Evolutionary conservation across 2,329 filamentous ascomycete species (phyloP).

Genomic region (Claviceps pazoutovae): DNA sequence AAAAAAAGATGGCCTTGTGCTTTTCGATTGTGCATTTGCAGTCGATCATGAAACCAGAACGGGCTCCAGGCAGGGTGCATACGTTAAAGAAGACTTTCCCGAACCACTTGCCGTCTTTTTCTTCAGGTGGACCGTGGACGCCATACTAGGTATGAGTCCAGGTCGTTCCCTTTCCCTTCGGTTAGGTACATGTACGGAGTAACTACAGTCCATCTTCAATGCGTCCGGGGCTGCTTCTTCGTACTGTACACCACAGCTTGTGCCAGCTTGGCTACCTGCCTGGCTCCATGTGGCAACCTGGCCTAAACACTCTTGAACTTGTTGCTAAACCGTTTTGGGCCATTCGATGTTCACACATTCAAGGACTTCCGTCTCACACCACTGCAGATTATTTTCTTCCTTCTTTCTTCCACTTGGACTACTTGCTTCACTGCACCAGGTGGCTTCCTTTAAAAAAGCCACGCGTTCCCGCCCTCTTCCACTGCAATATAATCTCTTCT

Average conservation of each 20-base stretch:
- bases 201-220: too few relatives aligned
- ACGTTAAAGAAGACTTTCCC: too few relatives aligned
- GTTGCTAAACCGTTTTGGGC: neutral
- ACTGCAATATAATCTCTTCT: neutral
- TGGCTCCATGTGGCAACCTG: slow-evolving; percentile 1
- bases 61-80: too few relatives aligned
- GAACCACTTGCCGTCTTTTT: too few relatives aligned
- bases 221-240: neutral
- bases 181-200: too few relatives aligned
- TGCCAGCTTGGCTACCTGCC: neutral
- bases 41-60: too few relatives aligned
- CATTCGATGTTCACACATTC: neutral
- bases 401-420: neutral
- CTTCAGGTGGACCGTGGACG: too few relatives aligned
- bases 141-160: too few relatives aligned
- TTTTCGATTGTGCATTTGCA: too few relatives aligned
- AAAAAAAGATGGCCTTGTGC: too few relatives aligned
- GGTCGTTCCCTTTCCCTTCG: too few relatives aligned
- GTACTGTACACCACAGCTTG: neutral
- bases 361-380: neutral
- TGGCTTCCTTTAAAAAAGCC: neutral
- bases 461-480: neutral
- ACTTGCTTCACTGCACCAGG: neutral
- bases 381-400: neutral
- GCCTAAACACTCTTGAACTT: slow-evolving; percentile 2